A percentile compares a stretch with the other conserved stretches of the same genome.
phyloP scores from a whole-genome alignment of 805 yeast species.

The Candida suzukii region DNA sequence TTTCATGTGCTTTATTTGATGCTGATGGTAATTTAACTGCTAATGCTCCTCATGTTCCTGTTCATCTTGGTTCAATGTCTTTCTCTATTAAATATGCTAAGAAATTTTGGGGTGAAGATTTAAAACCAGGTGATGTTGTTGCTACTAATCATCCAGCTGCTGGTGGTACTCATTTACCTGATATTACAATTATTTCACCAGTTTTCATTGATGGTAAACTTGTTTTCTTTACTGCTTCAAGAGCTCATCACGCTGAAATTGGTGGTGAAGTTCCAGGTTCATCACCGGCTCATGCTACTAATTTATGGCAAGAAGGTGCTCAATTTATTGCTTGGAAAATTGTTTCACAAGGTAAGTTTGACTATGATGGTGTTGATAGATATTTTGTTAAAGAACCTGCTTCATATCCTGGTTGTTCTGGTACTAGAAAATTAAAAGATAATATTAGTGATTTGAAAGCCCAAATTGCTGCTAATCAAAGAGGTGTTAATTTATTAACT shows the following conservation, averaged over 20 bases:
- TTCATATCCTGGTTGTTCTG: conserved; percentile 40
- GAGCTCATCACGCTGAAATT: conserved; percentile 53
- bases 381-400: conserved; percentile 40
- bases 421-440: conserved; percentile 42
- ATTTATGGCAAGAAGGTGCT: conserved; percentile 46
- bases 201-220: conserved; percentile 35
- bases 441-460: conserved; percentile 40
- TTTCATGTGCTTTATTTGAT: conserved; percentile 35
- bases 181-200: conserved; percentile 46
- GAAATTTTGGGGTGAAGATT: conserved; percentile 26
- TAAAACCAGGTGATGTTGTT: conserved; percentile 31
- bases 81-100: conserved; percentile 28
- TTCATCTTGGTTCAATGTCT: conserved; percentile 35
- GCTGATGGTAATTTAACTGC: conserved; percentile 31
- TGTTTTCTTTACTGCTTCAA: conserved; percentile 42
- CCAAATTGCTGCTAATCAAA: conserved; percentile 38
- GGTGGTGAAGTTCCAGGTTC: conserved; percentile 49
- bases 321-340: conserved; percentile 42
- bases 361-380: conserved; percentile 38
- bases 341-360: conserved; percentile 38
- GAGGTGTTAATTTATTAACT: conserved; percentile 35
- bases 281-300: conserved; percentile 44
- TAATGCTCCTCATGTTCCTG: conserved; percentile 38
- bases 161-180: conserved; percentile 36
- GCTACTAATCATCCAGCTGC: conserved; percentile 32